phyloP scores from a whole-genome alignment of 352 stramenopile species.

The Phytophthora palmivora region DNA sequence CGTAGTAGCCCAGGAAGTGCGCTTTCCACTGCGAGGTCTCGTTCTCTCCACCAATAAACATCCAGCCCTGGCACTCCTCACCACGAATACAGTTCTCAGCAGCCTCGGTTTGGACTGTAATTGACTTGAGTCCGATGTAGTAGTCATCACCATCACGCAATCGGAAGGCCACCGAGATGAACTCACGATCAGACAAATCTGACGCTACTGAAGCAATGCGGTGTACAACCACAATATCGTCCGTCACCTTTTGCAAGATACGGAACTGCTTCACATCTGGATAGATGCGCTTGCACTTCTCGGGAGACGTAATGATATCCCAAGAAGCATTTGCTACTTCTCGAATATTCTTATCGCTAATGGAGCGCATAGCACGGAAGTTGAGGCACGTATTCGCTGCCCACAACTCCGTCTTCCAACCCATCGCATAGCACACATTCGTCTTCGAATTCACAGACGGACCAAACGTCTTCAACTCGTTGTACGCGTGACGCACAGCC shows the following conservation, averaged over 20 bases:
- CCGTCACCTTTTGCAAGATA: constrained; percentile 84
- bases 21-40: constrained; percentile 76
- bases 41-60: constrained; percentile 78
- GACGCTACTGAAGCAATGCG: constrained; percentile 79
- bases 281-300: constrained; percentile 87
- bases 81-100: constrained; percentile 82
- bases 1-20: constrained; percentile 84
- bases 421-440: constrained; percentile 88
- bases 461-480: constrained; percentile 78
- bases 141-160: constrained; percentile 81
- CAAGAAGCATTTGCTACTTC: constrained; percentile 78
- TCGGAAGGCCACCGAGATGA: constrained; percentile 81
- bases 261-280: constrained; percentile 86
- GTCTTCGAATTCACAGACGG: constrained; percentile 84
- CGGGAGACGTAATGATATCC: constrained; percentile 86
- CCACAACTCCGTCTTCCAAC: constrained; percentile 88
- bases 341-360: constrained; percentile 69
- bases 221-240: constrained; percentile 85
- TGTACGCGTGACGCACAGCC: constrained; percentile 80
- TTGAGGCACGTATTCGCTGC: constrained; percentile 77
- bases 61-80: constrained; percentile 86
- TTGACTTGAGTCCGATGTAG: constrained; percentile 81
- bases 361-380: constrained; percentile 73
- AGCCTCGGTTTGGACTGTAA: constrained; percentile 71
- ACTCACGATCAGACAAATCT: constrained; percentile 77